Base-by-base conservation (phyloP, 257 asterid genomes). In the Linaria vulgaris region DNA sequence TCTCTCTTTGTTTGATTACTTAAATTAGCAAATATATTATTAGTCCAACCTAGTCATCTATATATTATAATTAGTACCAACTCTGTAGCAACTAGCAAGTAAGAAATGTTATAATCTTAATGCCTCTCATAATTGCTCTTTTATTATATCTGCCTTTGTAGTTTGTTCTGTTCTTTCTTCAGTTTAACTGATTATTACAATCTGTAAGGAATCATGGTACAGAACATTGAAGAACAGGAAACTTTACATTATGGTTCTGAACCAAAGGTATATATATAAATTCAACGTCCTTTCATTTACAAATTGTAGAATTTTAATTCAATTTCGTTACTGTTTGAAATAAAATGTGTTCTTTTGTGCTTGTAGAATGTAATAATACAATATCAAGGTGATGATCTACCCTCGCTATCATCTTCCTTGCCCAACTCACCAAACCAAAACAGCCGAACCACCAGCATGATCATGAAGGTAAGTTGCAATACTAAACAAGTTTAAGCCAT, bases 361-460 rank as follows among this genome's bases (percentile, higher is more conserved):
- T 62, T 19, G 15, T 56, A 85, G 85, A 72, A 58, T 63, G 54
- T 12, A 47, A 43, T 13, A 47, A 43, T 13, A 15, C 86, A 79
- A 66, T 71, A 59, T 43, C 84, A 69, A 53, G 74, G 41, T 69
- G 88, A 83, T n/a, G n/a, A n/a, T n/a, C n/a, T n/a, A 72, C 57
- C 72, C 23, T 34, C 31, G 47, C 34, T 27, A 27, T 44, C 16
- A 30, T 17, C 80, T 17, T 69, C 83, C 20, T 14, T 67, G 27
- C 74, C 80, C 12, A 76, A 68, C 24, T 79, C 87, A 44, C 84
- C 81, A 45, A 77, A 68, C 49, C 88, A 79, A 41, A 71, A 48
- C 70, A 86, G 82, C 78, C 82, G 86, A 76, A 94, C 90, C 49
- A 80, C 49, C 67, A 89, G 95, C 84, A 86, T 89, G 96, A 87